Conservation (phyloP, 192 early-diverging fungal genomes). For the Rhizophlyctis rosea region DNA sequence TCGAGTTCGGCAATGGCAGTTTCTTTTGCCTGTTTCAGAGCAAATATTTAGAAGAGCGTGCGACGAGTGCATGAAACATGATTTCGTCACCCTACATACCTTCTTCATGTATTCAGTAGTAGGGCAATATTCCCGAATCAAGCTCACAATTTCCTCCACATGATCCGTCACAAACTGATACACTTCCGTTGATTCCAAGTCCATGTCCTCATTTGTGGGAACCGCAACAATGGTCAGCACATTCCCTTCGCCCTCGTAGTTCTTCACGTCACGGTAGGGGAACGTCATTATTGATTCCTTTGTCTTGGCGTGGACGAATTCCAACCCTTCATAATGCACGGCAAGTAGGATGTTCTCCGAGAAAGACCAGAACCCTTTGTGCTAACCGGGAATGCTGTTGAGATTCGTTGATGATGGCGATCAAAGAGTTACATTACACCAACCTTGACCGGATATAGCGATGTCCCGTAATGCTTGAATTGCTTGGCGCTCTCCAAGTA, state of each 20-base stretch:
- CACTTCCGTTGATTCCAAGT: constrained; percentile 33
- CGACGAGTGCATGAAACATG: too few relatives aligned
- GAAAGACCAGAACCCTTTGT: constrained; percentile 43
- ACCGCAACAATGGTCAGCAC: constrained; percentile 29
- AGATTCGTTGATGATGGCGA: background rate
- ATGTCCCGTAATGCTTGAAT: constrained; percentile 44
- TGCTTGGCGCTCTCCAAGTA: constrained; percentile 42
- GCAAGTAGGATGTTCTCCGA: constrained; percentile 44
- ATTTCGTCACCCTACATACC: too few relatives aligned
- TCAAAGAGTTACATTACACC: constrained; percentile 24
- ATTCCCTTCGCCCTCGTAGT: constrained; percentile 28
- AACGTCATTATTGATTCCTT: constrained; percentile 42
- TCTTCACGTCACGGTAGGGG: constrained; percentile 33
- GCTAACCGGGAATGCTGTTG: constrained; percentile 17
- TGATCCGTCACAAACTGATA: constrained; percentile 40
- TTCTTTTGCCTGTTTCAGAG: constrained; percentile 23
- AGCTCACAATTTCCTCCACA: constrained; percentile 43
- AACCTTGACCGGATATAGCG: constrained; percentile 44
- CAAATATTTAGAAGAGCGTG: too few relatives aligned
- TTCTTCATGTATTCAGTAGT: constrained; percentile 34
- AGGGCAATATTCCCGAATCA: constrained; percentile 47
- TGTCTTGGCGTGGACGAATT: constrained; percentile 43
- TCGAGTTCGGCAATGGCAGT: constrained; percentile 25
- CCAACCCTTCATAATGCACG: constrained; percentile 39
- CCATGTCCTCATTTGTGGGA: constrained; percentile 18